Evolutionary conservation across 129 eudicot species (phyloP).

Genomic region (Gnaphalium uliginosum): DNA sequence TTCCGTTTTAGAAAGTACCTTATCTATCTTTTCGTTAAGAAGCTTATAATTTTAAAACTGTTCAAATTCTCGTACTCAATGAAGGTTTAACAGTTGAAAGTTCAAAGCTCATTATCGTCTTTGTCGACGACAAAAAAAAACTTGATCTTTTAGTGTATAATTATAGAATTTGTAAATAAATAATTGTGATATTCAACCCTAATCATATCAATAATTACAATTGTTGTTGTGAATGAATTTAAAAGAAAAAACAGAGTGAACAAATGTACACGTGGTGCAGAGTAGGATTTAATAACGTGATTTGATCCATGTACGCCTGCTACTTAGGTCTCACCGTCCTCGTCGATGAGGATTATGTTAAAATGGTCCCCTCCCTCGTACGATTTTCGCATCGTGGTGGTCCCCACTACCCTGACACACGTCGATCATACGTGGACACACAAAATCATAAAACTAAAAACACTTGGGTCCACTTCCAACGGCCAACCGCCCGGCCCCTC

Average conservation of each 20-base stretch:
- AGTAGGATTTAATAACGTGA: conserved; percentile 22
- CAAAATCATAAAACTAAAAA: neutral
- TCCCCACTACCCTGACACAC: conserved; percentile 22
- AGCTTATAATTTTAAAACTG: too few species aligned
- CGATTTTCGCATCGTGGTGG: conserved; percentile 24
- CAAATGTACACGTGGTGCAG: conserved; percentile 34
- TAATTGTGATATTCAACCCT: too few species aligned
- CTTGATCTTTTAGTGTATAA: too few species aligned
- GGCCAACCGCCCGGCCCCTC: conserved; percentile 43
- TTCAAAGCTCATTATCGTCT: too few species aligned
- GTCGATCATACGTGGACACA: conserved; percentile 31
- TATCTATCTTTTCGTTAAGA: too few species aligned
- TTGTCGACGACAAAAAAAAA: too few species aligned
- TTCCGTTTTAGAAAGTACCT: too few species aligned
- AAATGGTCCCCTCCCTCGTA: conserved; percentile 11
- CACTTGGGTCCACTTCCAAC: conserved; percentile 22
- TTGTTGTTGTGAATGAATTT: neutral
- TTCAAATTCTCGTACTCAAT: too few species aligned
- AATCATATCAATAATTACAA: neutral
- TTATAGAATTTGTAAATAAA: too few species aligned
- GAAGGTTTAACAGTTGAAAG: too few species aligned
- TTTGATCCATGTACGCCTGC: conserved; percentile 22
- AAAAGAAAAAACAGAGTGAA: too few species aligned
- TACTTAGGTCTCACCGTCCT: conserved; percentile 35
- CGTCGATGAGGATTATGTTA: conserved; percentile 37